A percentile compares a stretch with the other conserved stretches of the same genome.
Evolutionary conservation across 164 flowering plant genomes (phyloP).

Genomic region (Euptelea pleiosperma): DNA sequence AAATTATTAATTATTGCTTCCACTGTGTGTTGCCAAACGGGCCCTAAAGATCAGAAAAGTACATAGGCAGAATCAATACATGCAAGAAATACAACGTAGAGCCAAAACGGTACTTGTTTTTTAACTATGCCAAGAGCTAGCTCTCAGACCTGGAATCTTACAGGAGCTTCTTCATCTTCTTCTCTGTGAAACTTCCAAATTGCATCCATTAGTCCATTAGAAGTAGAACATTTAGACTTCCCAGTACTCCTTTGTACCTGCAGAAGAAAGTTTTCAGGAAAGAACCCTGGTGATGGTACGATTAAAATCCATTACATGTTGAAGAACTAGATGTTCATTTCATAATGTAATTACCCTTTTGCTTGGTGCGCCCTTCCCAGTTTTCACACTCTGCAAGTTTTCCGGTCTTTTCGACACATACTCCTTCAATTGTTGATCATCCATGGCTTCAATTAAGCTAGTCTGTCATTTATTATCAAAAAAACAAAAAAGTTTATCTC

Average conservation of each 20-base stretch:
- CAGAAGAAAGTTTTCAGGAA: slow-evolving; percentile 3
- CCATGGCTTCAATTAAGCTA: slow-evolving; percentile 33
- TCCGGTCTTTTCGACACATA: slow-evolving; percentile 34
- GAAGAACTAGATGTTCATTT: too few relatives aligned
- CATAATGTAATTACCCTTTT: too few relatives aligned
- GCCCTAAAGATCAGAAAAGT: too few relatives aligned
- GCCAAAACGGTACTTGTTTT: too few relatives aligned
- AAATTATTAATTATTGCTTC: too few relatives aligned
- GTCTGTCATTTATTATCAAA: slow-evolving; percentile 21
- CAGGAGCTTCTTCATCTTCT: slow-evolving; percentile 24
- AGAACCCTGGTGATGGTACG: too few relatives aligned
- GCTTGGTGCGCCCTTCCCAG: slow-evolving; percentile 22
- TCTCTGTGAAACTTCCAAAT: slow-evolving; percentile 40
- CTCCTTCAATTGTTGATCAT: slow-evolving; percentile 35
- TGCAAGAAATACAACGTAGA: too few relatives aligned
- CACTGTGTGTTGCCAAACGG: too few relatives aligned
- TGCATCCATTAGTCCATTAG: slow-evolving; percentile 29
- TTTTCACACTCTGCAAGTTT: slow-evolving; percentile 24
- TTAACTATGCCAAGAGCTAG: too few relatives aligned
- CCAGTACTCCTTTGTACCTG: slow-evolving; percentile 23
- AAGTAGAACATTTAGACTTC: slow-evolving; percentile 23
- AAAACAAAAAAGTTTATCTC: too few relatives aligned
- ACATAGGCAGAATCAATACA: too few relatives aligned
- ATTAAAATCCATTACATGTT: too few relatives aligned
- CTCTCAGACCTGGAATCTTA: background rate